Percentiles rank a stretch among this genome's conserved stretches.
phyloP scores from a whole-genome alignment of 495 filamentous ascomycete genomes.

The Lineolata rhizophorae region DNA sequence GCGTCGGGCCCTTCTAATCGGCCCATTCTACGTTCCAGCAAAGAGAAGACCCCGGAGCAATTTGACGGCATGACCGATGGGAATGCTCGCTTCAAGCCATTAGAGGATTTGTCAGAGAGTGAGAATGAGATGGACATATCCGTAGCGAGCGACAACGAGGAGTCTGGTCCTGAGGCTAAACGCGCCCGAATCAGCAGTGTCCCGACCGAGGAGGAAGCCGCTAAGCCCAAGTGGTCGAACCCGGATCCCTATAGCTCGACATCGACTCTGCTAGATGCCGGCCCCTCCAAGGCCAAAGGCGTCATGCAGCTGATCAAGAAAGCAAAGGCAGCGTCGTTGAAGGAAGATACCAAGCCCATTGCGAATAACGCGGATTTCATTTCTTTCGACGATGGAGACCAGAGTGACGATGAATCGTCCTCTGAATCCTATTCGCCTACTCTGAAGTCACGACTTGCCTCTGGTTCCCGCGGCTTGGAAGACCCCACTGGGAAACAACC shows the following conservation, averaged over 20 bases:
- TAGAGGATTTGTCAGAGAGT: constrained; percentile 9
- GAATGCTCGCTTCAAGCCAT: constrained; percentile 6
- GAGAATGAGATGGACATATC: constrained; percentile 7
- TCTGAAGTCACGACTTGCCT: neutral
- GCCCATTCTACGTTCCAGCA: no score
- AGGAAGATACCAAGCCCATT: no score
- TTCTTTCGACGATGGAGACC: constrained; percentile 34
- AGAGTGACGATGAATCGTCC: neutral
- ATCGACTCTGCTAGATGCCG: no score
- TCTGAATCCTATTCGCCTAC: neutral
- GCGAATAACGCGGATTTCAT: constrained; percentile 61
- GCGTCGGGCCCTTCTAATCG: no score
- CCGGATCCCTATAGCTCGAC: constrained; percentile 90
- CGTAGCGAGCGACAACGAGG: no score
- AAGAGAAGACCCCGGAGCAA: constrained; percentile 9
- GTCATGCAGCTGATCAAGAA: constrained; percentile 77
- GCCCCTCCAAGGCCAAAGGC: constrained; percentile 46
- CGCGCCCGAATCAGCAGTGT: neutral
- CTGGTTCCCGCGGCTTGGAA: neutral
- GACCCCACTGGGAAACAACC: neutral
- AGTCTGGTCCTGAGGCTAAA: neutral
- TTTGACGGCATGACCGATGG: constrained; percentile 8
- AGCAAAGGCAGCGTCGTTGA: constrained; percentile 33
- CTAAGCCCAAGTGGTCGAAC: constrained; percentile 67
- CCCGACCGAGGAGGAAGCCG: constrained; percentile 4